Base-by-base conservation (phyloP, 148 eudicot genomes). In the Beta vulgaris region DNA sequence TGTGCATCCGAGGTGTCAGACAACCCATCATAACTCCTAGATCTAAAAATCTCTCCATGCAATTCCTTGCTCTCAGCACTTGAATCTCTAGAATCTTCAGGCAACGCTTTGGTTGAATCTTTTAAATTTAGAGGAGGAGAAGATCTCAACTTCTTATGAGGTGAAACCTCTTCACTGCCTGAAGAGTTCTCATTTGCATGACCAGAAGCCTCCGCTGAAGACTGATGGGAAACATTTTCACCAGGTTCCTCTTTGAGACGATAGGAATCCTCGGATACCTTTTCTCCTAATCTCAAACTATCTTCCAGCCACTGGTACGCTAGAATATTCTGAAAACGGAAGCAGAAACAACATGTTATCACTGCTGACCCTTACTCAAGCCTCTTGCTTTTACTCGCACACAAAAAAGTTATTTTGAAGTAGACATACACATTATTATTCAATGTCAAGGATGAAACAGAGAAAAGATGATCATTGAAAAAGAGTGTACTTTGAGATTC, bases 271-370 rank as follows among this genome's bases (percentile, higher is more conserved):
- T 92, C 89, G 4, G 89, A 71, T 69, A 73, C 87, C 79, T 81
- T 92, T 82, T 89, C 83, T 62, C 98, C 97, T 67, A 60, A 35
- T 37, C 77, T 87, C 84, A 95, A 81, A 85, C 96, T 89, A 77
- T 92, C 96, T 80, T 95, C 98, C 49, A 95, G 72, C 97, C 97
- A 95, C 81, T 88, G 91, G 70, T 90, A 92, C 69, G 34, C 75
- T 73, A 95, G 85, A 81, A 86, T 57, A n/a, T 61, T 82, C 98
- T 95, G 92, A 74, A 74, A 54, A 64, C 42, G 31, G 7, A 5
- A 64, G 59, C 19, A 77, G 69, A 54, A 59, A 26, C 8, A 26
- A 32, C 18, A 70, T 36, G 49, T 46, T 26, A 60, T 26, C 23
- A 54, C 40, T 35, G 51, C 12, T 28, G 43, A 26, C 53, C 15